Base-by-base conservation (phyloP, 352 stramenopile species). In the Globisporangium nodosum region DNA sequence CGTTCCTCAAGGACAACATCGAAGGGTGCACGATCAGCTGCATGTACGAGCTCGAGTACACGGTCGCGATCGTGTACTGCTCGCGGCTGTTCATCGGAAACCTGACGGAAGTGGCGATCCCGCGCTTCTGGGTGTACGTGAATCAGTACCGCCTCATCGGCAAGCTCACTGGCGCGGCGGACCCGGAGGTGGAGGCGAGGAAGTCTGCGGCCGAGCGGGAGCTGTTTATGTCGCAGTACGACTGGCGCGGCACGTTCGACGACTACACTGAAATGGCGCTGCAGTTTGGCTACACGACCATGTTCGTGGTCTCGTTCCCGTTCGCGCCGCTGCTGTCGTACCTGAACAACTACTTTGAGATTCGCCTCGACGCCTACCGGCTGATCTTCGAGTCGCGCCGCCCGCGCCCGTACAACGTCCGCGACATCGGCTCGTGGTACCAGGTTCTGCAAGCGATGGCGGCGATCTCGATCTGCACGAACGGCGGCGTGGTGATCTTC, bases 241-340 rank as follows among this genome's bases (percentile, higher is more conserved):
- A 88, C 60, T 93, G 83, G 83, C 74, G 77, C 31, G 83, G 83
- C 48, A 93, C 87, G 27, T 97, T 97, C 61, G 88, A 94, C 57
- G 90, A 98, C 65, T 98, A 97, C 70, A 88, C 96, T 39, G 93
- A 98, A 68, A 96, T 94, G 79, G 81, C 88, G 5, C 75, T 96
- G 55, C 82, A 94, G 69, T 96, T 94, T 37, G 86, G 86, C 46
- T 96, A 93, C 64, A 92, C 83, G 35, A 92, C 74, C 18, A 90
- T 96, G 74, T 96, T 96, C 85, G 92, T 96, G 1, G 85, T 90
- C 16, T 92, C 92, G 31, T 98, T 97, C 94, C 94, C 94, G 3
- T 81, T 98, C 59, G 93, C 93, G 43, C 85, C 91, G 47, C 55
- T 98, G 49, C 78, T 97, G 21, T 94, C 91, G 51, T 93, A 95